Evolutionary conservation across 371 early-diverging fungal genomes (phyloP), one percentile per base, ranked within the genome.

Genomic region (Mucor plumbeus): DNA sequence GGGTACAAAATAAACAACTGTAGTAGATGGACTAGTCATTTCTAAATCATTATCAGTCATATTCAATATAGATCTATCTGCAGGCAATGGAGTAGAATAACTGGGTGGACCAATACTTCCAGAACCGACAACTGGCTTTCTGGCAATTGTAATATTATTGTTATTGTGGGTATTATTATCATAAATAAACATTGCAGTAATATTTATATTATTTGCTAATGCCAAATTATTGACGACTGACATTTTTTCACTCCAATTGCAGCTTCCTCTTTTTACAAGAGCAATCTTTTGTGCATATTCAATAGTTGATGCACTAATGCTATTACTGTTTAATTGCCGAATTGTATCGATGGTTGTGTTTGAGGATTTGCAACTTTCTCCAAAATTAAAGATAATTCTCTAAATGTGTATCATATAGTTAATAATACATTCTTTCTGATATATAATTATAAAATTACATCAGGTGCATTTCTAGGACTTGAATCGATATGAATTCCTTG

Each of bases 191-290:
- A 67, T 41, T 3, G 74, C 77, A 4, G 65, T 53, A 34, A 72
- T 17, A 40, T 57, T 65, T 9, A 73, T 50, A 6, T 60, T n/a
- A 31, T 67, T 55, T 13, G 50, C 7, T 3, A 34, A 5, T 26
- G 77, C 38, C n/a, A 74, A 40, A 8, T 35, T 40, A 13, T 65
- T 63, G 0, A 71, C 72, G 2, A 41, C 59, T 7, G 59, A 14
- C 34, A 77, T 33, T 14, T 77, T 77, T 21, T 71, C 72, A 36
- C 72, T 74, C 72, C 74, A 77, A n/a, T 38, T 58, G 47, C 77
- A 77, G 34, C 53, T n/a, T 7, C 73, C 73, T 62, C 77, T 21
- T 57, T 69, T 63, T 5, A 77, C 69, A 13, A 77, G 56, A 2
- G 74, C 77, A 7, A 77, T 41, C 35, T 64, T 69, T 38, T 67